A percentile compares a stretch with the other conserved stretches of the same genome.
Conservation (phyloP, 345 rosid genomes). For the Mercurialis annua region DNA sequence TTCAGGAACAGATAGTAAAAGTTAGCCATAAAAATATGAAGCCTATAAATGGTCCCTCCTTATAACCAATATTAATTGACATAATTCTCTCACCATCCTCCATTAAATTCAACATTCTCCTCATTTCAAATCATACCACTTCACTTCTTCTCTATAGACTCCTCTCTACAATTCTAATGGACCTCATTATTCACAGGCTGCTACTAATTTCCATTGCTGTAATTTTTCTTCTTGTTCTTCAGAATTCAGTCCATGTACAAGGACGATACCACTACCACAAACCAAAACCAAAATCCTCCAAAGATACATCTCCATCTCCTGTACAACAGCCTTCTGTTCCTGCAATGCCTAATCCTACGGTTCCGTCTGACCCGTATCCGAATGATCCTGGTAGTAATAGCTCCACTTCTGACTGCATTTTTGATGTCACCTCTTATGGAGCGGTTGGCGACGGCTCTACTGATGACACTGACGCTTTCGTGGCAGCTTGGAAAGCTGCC, state of each 20-base stretch:
- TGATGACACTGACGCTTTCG: constrained; percentile 80
- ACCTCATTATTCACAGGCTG: constrained; percentile 23
- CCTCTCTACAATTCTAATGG: constrained; percentile 21
- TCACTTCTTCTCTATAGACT: not conserved
- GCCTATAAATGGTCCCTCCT: no score
- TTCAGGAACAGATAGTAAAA: no score
- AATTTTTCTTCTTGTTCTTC: constrained; percentile 17
- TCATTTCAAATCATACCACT: no score
- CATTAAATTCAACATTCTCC: constrained; percentile 8
- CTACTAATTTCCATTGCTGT: constrained; percentile 21
- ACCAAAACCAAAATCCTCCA: constrained; percentile 21
- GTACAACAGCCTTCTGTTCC: constrained; percentile 21
- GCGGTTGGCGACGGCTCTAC: constrained; percentile 82
- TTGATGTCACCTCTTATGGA: constrained; percentile 69
- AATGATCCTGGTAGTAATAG: constrained; percentile 34
- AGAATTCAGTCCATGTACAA: constrained; percentile 42
- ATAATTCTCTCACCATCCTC: no score
- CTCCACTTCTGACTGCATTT: constrained; percentile 33
- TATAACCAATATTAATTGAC: no score
- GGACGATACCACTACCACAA: constrained; percentile 76
- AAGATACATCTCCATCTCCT: constrained; percentile 28
- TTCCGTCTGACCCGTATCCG: constrained; percentile 72
- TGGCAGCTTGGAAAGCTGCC: constrained; percentile 83
- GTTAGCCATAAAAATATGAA: no score
- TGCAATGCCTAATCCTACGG: constrained; percentile 30